phyloP scores from a whole-genome alignment of 306 rosid genomes.

The Dryas octopetala region DNA sequence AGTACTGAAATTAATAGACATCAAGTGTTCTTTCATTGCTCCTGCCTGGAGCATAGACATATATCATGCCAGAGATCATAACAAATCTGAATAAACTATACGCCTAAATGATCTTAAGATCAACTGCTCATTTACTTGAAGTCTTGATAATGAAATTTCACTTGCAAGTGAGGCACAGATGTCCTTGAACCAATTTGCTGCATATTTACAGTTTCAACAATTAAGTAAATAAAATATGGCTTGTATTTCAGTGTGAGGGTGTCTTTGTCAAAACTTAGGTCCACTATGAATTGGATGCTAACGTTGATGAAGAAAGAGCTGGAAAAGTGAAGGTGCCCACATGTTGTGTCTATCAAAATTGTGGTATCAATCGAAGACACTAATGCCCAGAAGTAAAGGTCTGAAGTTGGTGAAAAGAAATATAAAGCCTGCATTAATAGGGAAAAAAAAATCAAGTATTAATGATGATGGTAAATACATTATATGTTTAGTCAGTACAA shows the following conservation, averaged over 20 bases:
- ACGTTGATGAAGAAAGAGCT: conserved; percentile 40
- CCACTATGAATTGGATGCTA: conserved; percentile 49
- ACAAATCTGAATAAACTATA: background rate
- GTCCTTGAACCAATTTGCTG: background rate
- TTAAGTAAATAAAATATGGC: conserved; percentile 13
- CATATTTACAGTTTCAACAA: background rate
- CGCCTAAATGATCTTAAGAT: background rate
- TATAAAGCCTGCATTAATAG: background rate
- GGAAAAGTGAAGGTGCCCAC: conserved; percentile 50
- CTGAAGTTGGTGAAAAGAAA: background rate
- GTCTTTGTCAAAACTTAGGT: conserved; percentile 64
- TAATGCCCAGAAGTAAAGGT: conserved; percentile 41
- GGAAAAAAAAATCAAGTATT: background rate
- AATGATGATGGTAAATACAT: background rate
- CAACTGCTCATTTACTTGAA: background rate
- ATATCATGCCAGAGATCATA: too few species aligned
- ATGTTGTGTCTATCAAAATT: conserved; percentile 71
- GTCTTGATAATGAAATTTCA: background rate
- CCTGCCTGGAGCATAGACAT: too few species aligned
- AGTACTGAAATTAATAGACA: too few species aligned
- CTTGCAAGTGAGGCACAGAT: background rate
- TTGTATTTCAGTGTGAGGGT: conserved; percentile 72
- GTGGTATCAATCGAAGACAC: conserved; percentile 82
- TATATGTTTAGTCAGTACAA: background rate
- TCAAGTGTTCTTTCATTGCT: too few species aligned